phyloP scores from a whole-genome alignment of 1,284 basidiomycete species.

The Ustilago sp. region DNA sequence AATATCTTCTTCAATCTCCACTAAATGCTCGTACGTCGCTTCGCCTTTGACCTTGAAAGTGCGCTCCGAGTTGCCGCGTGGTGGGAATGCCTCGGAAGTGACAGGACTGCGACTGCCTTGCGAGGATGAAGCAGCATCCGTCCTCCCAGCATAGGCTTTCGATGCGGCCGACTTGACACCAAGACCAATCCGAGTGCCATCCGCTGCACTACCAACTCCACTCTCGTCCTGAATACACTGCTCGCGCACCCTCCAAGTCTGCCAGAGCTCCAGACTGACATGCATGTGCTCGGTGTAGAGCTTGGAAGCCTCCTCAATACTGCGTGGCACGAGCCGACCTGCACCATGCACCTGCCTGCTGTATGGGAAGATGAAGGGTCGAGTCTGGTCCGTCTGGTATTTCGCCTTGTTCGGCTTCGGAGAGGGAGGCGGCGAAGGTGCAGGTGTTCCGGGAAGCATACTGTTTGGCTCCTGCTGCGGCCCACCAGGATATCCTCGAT shows the following conservation, averaged over 20 bases:
- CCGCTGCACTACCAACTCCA: slow-evolving; percentile 80
- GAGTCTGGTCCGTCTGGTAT: slow-evolving; percentile 95
- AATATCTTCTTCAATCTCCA: slow-evolving; percentile 58
- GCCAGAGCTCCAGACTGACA: slow-evolving; percentile 85
- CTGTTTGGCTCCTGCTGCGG: slow-evolving; percentile 70
- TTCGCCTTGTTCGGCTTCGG: slow-evolving; percentile 96
- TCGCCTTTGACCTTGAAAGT: slow-evolving; percentile 58
- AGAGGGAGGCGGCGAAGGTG: slow-evolving; percentile 86
- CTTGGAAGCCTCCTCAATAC: slow-evolving; percentile 93
- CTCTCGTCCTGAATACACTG: slow-evolving; percentile 94
- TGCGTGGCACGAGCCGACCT: slow-evolving; percentile 81
- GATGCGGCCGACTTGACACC: slow-evolving; percentile 38
- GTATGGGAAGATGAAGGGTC: slow-evolving; percentile 96
- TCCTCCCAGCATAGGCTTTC: slow-evolving; percentile 34
- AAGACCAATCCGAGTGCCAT: slow-evolving; percentile 54
- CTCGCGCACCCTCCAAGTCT: slow-evolving; percentile 94
- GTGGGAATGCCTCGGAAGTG: slow-evolving; percentile 48
- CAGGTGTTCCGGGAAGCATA: slow-evolving; percentile 73
- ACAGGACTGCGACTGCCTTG: slow-evolving; percentile 60
- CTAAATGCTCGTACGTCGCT: slow-evolving; percentile 59
- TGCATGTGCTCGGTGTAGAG: slow-evolving; percentile 92
- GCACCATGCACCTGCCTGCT: slow-evolving; percentile 71
- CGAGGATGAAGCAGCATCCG: slow-evolving; percentile 49
- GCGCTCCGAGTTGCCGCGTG: slow-evolving; percentile 28
- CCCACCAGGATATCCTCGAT: slow-evolving; percentile 84